Evolutionary conservation across 1,139 yeast species (phyloP), one percentile per base, ranked within the genome.

Genomic region (Yamadazyma spencermartinsiae): DNA sequence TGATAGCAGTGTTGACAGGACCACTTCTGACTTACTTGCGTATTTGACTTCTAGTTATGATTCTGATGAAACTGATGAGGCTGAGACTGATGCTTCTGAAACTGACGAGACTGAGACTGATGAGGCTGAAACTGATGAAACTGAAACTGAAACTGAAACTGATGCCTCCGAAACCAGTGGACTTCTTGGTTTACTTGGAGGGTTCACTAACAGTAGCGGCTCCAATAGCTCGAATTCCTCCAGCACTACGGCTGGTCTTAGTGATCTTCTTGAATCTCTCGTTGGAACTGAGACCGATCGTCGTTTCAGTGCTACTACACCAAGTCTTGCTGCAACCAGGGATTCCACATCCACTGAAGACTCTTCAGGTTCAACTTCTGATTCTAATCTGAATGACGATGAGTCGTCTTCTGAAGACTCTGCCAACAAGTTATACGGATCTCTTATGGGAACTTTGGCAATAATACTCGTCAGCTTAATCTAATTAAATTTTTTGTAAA

Each of bases 351-450:
- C 15, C 4, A 6, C 21, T 30, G 19, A 16, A n/a, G 24, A 16
- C 26, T 11, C 5, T 12, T 11, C 12, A 11, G 26, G n/a, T 12
- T 11, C 15, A 8, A 10, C 25, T 30, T 15, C 15, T 4, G 18
- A 11, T 19, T 18, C 33, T 11, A 10, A n/a, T 10, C 14, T 8
- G 13, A 19, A 18, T 11, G 21, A 8, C 13, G 17, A 33, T 11
- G 30, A 24, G 4, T n/a, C 28, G 23, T 30, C 42, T 4, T 35
- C 42, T 15, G 39, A 34, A 19, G 49, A 41, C 20, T 41, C 35
- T 10, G 46, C 45, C 8, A 27, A 14, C 10, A 38, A 33, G 23
- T 32, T 44, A 20, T 37, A 37, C 11, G 38, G 38, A 10, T 38
- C 50, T 2, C 11, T 37, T 2, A n/a, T 35, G 3, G 42, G 43